Evolutionary conservation across 768 basidiomycete species (phyloP).

Genomic region (Pseudohyphozyma bogoriensis): DNA sequence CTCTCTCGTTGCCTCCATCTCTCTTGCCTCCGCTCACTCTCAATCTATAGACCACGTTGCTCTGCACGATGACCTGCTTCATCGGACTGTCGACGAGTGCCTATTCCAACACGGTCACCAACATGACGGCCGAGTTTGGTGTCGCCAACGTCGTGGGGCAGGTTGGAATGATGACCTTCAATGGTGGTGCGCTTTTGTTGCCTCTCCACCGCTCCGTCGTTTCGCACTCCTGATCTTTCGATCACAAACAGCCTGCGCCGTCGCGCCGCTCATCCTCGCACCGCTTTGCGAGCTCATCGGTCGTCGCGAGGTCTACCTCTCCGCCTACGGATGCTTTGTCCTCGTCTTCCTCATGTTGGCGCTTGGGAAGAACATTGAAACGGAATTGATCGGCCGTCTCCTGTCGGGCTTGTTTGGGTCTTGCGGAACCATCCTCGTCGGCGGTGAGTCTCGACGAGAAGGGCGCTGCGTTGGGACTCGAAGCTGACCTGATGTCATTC

Average conservation of each 20-base stretch:
- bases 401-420: conserved; percentile 28
- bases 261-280: conserved; percentile 24
- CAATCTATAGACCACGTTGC: conserved; percentile 11
- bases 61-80: conserved; percentile 24
- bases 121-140: conserved; percentile 27
- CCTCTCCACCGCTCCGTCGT: not conserved
- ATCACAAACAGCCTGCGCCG: conserved; percentile 18
- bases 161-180: conserved; percentile 28
- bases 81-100: conserved; percentile 29
- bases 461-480: too few species aligned
- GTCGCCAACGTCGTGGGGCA: conserved; percentile 27
- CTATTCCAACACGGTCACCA: conserved; percentile 21
- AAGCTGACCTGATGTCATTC: not conserved
- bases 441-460: conserved; percentile 5
- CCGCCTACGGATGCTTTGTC: conserved; percentile 24
- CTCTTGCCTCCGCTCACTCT: not conserved
- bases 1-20: not conserved
- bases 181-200: not conserved
- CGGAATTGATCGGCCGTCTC: conserved; percentile 20
- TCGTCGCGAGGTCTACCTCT: conserved; percentile 22
- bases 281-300: conserved; percentile 23
- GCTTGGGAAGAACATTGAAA: conserved; percentile 28
- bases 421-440: conserved; percentile 29
- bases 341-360: conserved; percentile 31
- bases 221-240: not conserved